A percentile compares a stretch with the other conserved stretches of the same genome.
Conservation (phyloP, 2,329 filamentous ascomycete species). For the Xylariomycetidae sp. region DNA sequence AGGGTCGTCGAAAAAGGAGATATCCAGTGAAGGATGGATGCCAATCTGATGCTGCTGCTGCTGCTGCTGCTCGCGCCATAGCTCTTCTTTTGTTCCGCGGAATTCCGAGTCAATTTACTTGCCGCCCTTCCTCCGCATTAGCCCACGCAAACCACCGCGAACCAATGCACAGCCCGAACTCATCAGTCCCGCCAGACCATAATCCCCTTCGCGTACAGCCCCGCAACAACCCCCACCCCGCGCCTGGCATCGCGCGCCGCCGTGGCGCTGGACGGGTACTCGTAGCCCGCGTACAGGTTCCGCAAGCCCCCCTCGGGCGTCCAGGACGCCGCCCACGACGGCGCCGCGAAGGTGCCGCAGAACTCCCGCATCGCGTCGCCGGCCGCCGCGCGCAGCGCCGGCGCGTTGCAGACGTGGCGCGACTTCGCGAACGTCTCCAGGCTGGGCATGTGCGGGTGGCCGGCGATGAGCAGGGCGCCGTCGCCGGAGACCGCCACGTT, state of each 20-base stretch:
- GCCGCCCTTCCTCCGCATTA: no score
- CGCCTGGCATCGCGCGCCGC: slow-evolving; percentile 23
- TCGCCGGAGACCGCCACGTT: slow-evolving; percentile 30
- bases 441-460: slow-evolving; percentile 31
- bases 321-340: slow-evolving; percentile 30
- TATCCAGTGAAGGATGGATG: no score
- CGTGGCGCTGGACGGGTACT: slow-evolving; percentile 30
- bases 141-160: no score
- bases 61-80: no score
- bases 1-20: no score
- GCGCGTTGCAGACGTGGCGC: slow-evolving; percentile 30
- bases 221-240: slow-evolving; percentile 29
- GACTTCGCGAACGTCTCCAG: slow-evolving; percentile 26
- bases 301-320: slow-evolving; percentile 26
- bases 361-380: slow-evolving; percentile 11
- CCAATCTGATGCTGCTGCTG: no score
- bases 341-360: slow-evolving; percentile 10
- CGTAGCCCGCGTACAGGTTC: slow-evolving; percentile 26
- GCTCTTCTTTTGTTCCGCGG: no score
- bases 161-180: no score
- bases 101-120: no score
- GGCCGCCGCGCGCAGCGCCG: slow-evolving; percentile 18
- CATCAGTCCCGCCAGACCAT: no score
- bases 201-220: slow-evolving; percentile 32
- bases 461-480: slow-evolving; percentile 31